phyloP scores from a whole-genome alignment of 306 rosid species.

The Carpinus fangiana region DNA sequence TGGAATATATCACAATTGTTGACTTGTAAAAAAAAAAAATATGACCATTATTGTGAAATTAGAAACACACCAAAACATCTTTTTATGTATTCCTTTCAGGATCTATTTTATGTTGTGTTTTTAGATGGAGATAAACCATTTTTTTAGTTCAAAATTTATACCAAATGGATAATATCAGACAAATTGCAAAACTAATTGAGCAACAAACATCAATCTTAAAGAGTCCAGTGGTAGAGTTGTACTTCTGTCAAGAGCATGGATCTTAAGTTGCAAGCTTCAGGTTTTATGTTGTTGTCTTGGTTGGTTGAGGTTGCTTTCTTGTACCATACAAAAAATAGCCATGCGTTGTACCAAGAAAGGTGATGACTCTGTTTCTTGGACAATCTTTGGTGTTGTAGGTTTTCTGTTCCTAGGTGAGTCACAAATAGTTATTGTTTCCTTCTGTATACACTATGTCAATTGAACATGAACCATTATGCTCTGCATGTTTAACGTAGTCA shows the following conservation, averaged over 20 bases:
- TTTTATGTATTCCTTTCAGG: background rate
- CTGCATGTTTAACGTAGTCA: background rate
- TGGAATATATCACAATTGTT: too few relatives aligned
- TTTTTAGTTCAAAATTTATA: background rate
- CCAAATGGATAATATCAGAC: background rate
- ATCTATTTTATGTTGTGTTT: background rate
- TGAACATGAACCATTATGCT: background rate
- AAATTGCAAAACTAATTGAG: background rate
- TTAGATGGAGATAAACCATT: background rate
- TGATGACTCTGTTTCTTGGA: background rate
- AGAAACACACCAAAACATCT: background rate
- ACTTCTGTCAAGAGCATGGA: slow-evolving; percentile 1
- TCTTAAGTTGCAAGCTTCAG: background rate
- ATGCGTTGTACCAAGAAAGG: background rate
- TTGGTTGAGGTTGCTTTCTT: background rate
- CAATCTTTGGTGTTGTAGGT: background rate
- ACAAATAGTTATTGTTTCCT: background rate
- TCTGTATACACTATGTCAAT: background rate
- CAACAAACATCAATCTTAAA: background rate
- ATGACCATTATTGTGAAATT: background rate
- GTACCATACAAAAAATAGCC: background rate
- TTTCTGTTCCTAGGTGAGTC: background rate
- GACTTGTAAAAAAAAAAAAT: too few relatives aligned
- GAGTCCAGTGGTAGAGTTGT: background rate
- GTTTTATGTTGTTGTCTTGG: background rate